Evolutionary conservation across 495 filamentous ascomycete genomes (phyloP).

Genomic region (Halenospora varia): DNA sequence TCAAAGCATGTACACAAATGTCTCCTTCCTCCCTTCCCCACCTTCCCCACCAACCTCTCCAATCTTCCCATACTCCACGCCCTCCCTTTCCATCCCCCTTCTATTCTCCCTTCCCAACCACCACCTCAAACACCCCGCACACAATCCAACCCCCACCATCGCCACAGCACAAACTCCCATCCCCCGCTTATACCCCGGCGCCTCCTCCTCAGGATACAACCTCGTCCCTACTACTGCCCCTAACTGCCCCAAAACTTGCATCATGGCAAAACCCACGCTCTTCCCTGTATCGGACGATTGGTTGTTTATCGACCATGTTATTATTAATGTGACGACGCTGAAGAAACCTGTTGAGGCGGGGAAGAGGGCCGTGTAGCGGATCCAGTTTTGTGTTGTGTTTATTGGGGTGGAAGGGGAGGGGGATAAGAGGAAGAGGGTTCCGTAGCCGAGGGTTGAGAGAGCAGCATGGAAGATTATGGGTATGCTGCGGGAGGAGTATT

Average conservation of each 20-base stretch:
- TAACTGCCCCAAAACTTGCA: slow-evolving; percentile 68
- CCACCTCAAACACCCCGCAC: slow-evolving; percentile 51
- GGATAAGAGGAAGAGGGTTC: no score
- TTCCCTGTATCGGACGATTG: slow-evolving; percentile 56
- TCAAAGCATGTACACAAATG: background rate
- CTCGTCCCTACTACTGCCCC: slow-evolving; percentile 71
- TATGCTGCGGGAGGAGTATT: slow-evolving; percentile 54
- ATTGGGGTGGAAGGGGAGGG: slow-evolving; percentile 32
- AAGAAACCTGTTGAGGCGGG: slow-evolving; percentile 70
- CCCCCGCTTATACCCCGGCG: slow-evolving; percentile 58
- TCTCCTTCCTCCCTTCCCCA: background rate
- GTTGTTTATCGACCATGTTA: slow-evolving; percentile 76
- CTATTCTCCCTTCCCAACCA: slow-evolving; percentile 55
- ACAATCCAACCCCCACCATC: slow-evolving; percentile 57
- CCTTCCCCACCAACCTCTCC: slow-evolving; percentile 24
- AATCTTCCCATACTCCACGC: slow-evolving; percentile 41
- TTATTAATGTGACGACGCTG: slow-evolving; percentile 63
- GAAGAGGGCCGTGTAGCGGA: slow-evolving; percentile 67
- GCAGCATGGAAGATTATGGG: slow-evolving; percentile 58
- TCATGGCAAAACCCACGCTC: slow-evolving; percentile 68
- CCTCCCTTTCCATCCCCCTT: background rate
- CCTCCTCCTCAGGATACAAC: slow-evolving; percentile 60
- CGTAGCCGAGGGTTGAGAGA: slow-evolving; percentile 59
- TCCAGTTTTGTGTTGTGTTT: slow-evolving; percentile 21
- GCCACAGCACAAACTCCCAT: slow-evolving; percentile 64